phyloP scores from a whole-genome alignment of 169 alveolate genomes.

The Perkinsus olseni region DNA sequence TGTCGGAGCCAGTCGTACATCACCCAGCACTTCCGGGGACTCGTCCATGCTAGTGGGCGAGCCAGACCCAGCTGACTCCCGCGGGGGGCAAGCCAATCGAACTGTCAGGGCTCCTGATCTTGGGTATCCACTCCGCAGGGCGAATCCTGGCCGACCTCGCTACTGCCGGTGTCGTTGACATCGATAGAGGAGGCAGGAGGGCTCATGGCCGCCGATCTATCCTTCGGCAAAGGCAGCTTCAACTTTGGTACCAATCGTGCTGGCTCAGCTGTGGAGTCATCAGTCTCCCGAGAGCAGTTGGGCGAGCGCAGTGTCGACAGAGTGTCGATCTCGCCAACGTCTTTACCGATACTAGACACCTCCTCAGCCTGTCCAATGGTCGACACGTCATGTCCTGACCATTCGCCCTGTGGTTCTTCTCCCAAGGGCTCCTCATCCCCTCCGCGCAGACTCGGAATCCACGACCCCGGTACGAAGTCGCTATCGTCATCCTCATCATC shows the following conservation, averaged over 20 bases:
- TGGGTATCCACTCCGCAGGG: neutral
- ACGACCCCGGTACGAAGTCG: neutral
- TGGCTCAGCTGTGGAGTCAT: neutral
- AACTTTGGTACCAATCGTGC: neutral
- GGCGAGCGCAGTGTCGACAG: neutral
- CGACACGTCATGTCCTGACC: neutral
- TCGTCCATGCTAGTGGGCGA: neutral
- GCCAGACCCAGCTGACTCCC: neutral
- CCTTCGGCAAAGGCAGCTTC: neutral
- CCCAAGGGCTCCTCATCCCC: neutral
- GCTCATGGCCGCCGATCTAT: neutral
- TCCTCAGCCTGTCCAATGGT: neutral
- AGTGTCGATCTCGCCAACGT: neutral
- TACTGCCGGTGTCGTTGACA: neutral
- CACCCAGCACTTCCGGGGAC: neutral
- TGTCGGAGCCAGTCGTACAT: neutral
- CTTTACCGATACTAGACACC: neutral
- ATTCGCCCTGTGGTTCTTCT: neutral
- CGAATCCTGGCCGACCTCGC: neutral
- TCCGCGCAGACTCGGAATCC: neutral
- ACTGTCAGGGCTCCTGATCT: neutral
- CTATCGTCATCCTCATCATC: neutral
- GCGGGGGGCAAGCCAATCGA: too few relatives aligned
- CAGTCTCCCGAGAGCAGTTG: neutral
- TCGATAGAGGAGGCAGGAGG: neutral